Conservation (phyloP, 225 moss, liverwort and hornwort species). For the Climacium dendroides region DNA sequence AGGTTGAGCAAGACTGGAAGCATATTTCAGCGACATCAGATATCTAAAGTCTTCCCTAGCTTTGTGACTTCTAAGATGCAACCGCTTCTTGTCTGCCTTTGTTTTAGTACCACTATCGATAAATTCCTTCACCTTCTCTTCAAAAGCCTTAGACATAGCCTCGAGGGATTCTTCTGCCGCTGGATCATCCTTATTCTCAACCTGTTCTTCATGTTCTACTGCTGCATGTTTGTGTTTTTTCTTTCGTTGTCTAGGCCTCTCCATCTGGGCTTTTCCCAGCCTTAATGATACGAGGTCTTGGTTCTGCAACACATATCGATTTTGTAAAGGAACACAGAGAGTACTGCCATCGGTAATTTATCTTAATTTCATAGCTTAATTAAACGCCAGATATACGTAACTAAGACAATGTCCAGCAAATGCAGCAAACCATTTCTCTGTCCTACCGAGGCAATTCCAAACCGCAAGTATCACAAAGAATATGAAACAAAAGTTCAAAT, state of each 20-base stretch:
- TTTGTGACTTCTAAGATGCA: slow-evolving; percentile 43
- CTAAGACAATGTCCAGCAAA: neutral
- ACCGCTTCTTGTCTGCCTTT: slow-evolving; percentile 44
- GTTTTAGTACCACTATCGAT: slow-evolving; percentile 15
- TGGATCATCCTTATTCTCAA: neutral
- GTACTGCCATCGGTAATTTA: neutral
- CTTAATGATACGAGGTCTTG: slow-evolving; percentile 69
- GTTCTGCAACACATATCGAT: slow-evolving; percentile 38
- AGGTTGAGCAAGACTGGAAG: slow-evolving; percentile 88
- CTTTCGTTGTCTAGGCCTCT: slow-evolving; percentile 15
- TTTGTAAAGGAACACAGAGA: neutral
- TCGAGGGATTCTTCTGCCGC: slow-evolving; percentile 24
- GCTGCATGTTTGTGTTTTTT: neutral
- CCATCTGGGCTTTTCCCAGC: slow-evolving; percentile 56
- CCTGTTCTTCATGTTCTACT: neutral
- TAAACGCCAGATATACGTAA: neutral
- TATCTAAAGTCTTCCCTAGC: slow-evolving; percentile 52
- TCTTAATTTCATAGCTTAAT: neutral
- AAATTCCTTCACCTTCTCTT: slow-evolving; percentile 53
- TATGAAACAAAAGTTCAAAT: neutral
- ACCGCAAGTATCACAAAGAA: neutral
- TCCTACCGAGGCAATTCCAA: neutral
- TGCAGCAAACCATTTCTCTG: neutral
- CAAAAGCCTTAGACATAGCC: slow-evolving; percentile 51
- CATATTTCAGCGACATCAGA: slow-evolving; percentile 83